Conservation (phyloP, 1,139 yeast species). For the Saccharomycopsis hybrid region DNA sequence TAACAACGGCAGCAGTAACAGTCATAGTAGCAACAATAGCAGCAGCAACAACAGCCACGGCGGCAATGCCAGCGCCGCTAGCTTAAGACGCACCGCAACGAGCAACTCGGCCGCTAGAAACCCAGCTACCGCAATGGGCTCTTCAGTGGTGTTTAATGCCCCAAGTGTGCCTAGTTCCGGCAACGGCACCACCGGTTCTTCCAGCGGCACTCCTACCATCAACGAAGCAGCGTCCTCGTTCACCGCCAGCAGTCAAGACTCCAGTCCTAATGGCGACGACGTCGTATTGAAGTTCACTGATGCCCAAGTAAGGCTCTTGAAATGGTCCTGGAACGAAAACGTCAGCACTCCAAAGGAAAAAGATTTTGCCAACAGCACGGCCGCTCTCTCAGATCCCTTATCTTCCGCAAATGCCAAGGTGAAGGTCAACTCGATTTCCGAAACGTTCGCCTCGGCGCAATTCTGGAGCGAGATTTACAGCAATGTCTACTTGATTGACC, state of each 20-base stretch:
- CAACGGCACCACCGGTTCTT: too few relatives aligned
- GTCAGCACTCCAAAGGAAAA: constrained; percentile 1
- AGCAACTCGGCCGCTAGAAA: not conserved
- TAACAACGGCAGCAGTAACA: too few relatives aligned
- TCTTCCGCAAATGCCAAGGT: not conserved
- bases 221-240: too few relatives aligned
- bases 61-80: not conserved
- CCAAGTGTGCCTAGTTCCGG: too few relatives aligned
- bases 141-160: constrained; percentile 6
- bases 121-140: constrained; percentile 6
- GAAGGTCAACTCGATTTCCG: constrained; percentile 12
- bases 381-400: too few relatives aligned
- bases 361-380: too few relatives aligned
- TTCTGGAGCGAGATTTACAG: constrained; percentile 20
- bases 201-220: not conserved
- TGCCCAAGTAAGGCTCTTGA: constrained; percentile 15
- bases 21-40: too few relatives aligned
- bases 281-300: constrained; percentile 15
- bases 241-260: too few relatives aligned
- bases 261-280: too few relatives aligned
- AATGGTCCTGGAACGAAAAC: constrained; percentile 21
- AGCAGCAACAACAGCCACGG: too few relatives aligned
- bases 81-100: too few relatives aligned
- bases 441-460: constrained; percentile 18
- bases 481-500: constrained; percentile 18